Conservation (phyloP, 2,329 filamentous ascomycete species). For the Sporothrix inflata region DNA sequence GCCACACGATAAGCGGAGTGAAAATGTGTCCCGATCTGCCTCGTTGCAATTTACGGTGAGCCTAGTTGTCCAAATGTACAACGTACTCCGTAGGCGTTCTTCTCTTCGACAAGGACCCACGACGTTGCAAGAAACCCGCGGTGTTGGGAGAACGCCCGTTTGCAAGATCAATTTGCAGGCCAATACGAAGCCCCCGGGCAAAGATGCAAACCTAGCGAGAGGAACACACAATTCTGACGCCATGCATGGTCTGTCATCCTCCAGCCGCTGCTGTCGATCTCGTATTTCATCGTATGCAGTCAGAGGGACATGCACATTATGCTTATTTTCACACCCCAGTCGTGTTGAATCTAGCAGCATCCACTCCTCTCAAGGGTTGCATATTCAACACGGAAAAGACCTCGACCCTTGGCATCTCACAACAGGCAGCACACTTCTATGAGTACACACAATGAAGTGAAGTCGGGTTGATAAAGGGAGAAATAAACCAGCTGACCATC, state of each 20-base stretch:
- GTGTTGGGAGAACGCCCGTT: not conserved
- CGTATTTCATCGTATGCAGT: not conserved
- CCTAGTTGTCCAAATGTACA: not conserved
- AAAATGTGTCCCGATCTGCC: not conserved
- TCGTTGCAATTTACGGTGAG: not conserved
- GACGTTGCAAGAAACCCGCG: not conserved
- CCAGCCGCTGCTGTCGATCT: too few relatives aligned
- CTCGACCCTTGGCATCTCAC: too few relatives aligned
- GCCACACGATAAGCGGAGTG: conserved; percentile 15
- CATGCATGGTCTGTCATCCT: not conserved
- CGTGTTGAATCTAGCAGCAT: not conserved
- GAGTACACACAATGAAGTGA: not conserved
- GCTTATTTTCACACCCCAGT: not conserved
- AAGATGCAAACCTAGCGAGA: not conserved
- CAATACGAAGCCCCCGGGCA: not conserved
- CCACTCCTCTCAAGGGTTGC: too few relatives aligned
- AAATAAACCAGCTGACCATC: not conserved
- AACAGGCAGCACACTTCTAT: too few relatives aligned
- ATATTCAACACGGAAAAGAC: not conserved
- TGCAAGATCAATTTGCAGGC: not conserved
- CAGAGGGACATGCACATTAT: not conserved
- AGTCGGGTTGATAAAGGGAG: not conserved
- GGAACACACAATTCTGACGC: not conserved
- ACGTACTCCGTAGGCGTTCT: conserved; percentile 13
- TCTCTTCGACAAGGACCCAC: not conserved